A percentile compares a stretch with the other conserved stretches of the same genome.
Evolutionary conservation across 345 rosid species (phyloP).

Genomic region (Gossypium turneri): DNA sequence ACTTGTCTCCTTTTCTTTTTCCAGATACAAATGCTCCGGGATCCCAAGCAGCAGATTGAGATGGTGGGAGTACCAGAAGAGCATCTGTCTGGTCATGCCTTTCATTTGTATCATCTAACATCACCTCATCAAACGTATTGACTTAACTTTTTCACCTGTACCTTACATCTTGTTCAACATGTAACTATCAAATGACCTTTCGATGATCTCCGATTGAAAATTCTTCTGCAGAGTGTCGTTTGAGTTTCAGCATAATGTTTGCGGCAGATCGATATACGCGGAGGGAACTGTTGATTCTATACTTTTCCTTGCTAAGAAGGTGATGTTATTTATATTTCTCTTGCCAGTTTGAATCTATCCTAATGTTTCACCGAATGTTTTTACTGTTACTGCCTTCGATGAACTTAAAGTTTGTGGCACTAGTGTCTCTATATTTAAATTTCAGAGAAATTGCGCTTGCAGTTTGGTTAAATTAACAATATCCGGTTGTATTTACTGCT

Average conservation of each 20-base stretch:
- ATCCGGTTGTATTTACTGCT: not conserved
- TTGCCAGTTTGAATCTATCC: not conserved
- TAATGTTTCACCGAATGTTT: not conserved
- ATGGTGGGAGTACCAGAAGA: slow-evolving; percentile 96
- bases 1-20: not conserved
- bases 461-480: not conserved
- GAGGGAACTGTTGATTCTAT: slow-evolving; percentile 92
- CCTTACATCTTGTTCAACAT: too few relatives aligned
- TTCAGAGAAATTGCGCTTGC: not conserved
- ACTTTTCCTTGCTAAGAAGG: slow-evolving; percentile 89
- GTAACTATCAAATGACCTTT: slow-evolving; percentile 12
- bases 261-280: slow-evolving; percentile 92
- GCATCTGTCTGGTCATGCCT: slow-evolving; percentile 64
- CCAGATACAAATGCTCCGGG: slow-evolving; percentile 82
- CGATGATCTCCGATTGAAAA: not conserved
- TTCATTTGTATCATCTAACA: too few relatives aligned
- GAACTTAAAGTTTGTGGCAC: not conserved
- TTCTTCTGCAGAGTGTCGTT: slow-evolving; percentile 68
- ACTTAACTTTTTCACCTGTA: too few relatives aligned
- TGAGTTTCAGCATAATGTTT: slow-evolving; percentile 96
- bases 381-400: not conserved
- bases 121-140: too few relatives aligned
- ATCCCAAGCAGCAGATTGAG: slow-evolving; percentile 71
- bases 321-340: slow-evolving; percentile 19
- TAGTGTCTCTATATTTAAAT: not conserved